A percentile compares a stretch with the other conserved stretches of the same genome.
Conservation (phyloP, 805 yeast species). For the Saccharomyces mikatae region DNA sequence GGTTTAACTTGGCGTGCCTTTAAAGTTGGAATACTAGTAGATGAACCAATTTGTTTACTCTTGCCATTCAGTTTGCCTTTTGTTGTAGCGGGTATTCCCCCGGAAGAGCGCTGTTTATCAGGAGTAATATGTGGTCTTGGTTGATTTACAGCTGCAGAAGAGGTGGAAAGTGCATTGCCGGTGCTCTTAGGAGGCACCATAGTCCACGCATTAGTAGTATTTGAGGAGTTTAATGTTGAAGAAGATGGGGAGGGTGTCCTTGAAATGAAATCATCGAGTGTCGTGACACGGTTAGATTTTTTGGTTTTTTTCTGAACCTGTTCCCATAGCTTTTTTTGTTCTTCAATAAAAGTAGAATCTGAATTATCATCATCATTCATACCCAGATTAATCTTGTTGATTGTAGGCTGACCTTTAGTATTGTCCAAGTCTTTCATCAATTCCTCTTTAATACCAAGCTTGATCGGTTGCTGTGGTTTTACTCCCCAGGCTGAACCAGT, state of each 20-base stretch:
- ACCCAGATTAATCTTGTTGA: not conserved
- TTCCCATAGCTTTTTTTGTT: conserved; percentile 32
- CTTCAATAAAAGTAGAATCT: conserved; percentile 24
- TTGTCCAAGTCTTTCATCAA: not conserved
- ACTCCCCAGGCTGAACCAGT: not conserved
- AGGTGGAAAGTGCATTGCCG: not conserved
- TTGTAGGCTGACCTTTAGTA: not conserved
- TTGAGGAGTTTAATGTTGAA: conserved; percentile 4
- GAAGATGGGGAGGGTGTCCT: not conserved
- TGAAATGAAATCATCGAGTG: not conserved
- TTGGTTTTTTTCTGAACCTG: conserved; percentile 60
- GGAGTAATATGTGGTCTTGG: conserved; percentile 24
- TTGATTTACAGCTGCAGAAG: not conserved
- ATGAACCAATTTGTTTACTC: conserved; percentile 21
- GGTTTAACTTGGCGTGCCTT: conserved; percentile 7
- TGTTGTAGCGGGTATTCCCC: conserved; percentile 15
- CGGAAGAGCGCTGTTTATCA: conserved; percentile 30
- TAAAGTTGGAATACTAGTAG: conserved; percentile 24
- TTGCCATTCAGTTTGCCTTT: conserved; percentile 9
- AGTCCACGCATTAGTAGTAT: conserved; percentile 21
- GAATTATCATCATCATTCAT: not conserved
- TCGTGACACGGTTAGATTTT: conserved; percentile 38
- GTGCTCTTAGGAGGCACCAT: conserved; percentile 21
- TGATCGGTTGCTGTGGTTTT: not conserved
- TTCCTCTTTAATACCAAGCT: not conserved